Conservation (phyloP, 257 asterid species). For the Gentiana straminea region DNA sequence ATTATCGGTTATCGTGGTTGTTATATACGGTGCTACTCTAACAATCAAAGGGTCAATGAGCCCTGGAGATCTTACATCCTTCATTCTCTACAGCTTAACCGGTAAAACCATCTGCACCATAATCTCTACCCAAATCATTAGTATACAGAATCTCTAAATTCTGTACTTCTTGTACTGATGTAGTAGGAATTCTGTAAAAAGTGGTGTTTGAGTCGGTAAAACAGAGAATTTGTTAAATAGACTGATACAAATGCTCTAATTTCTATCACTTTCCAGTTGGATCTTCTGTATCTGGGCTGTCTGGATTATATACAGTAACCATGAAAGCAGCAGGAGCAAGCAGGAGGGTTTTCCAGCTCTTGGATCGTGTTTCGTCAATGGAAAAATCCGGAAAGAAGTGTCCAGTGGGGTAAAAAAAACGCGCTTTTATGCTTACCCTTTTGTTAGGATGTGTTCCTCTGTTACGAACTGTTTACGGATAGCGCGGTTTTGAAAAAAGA, state of each 20-base stretch:
- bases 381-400: slow-evolving; percentile 50
- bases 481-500: no score
- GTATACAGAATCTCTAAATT: no score
- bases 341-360: slow-evolving; percentile 69
- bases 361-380: slow-evolving; percentile 67
- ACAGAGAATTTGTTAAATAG: no score
- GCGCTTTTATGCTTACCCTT: no score
- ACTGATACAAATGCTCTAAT: neutral
- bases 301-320: slow-evolving; percentile 53
- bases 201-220: no score
- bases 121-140: no score
- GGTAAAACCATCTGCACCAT: slow-evolving; percentile 22
- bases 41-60: slow-evolving; percentile 70
- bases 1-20: slow-evolving; percentile 68
- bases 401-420: slow-evolving; percentile 54
- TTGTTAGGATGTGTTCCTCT: no score
- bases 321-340: slow-evolving; percentile 96
- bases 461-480: no score
- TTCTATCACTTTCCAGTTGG: slow-evolving; percentile 45
- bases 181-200: no score
- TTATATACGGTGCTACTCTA: slow-evolving; percentile 61
- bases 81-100: slow-evolving; percentile 74
- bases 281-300: slow-evolving; percentile 54
- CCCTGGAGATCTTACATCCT: slow-evolving; percentile 71
- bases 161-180: no score